phyloP scores from a whole-genome alignment of 1,284 basidiomycete species.

The Meira miltonrushii region DNA sequence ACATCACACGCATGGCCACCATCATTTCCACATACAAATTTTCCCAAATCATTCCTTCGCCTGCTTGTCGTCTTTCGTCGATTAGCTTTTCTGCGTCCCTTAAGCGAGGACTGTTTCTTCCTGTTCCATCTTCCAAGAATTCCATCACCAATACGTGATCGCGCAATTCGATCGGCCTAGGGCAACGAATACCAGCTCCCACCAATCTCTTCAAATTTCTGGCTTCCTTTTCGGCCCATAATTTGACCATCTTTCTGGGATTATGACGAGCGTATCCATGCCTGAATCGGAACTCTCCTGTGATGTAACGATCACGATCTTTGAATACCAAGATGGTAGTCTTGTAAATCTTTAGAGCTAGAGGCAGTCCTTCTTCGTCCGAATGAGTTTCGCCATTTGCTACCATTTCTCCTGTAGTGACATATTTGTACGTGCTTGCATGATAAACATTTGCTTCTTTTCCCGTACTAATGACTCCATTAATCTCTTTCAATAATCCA shows the following conservation, averaged over 20 bases:
- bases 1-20: conserved; percentile 75
- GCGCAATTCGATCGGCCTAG: conserved; percentile 82
- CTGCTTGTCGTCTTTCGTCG: conserved; percentile 7
- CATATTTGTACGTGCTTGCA: conserved; percentile 27
- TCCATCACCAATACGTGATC: conserved; percentile 97
- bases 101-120: conserved; percentile 41
- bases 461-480: conserved; percentile 47
- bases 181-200: conserved; percentile 75
- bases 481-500: conserved; percentile 36
- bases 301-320: conserved; percentile 89
- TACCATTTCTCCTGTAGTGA: conserved; percentile 4
- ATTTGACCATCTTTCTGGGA: conserved; percentile 94
- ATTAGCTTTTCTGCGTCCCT: conserved; percentile 46
- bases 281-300: conserved; percentile 82
- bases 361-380: conserved; percentile 15
- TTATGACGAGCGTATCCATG: conserved; percentile 87
- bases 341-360: conserved; percentile 90
- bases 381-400: neutral
- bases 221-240: conserved; percentile 99
- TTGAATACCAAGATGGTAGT: conserved; percentile 97
- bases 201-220: conserved; percentile 82
- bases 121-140: conserved; percentile 60
- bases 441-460: conserved; percentile 52
- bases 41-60: conserved; percentile 13
- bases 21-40: conserved; percentile 76